Evolutionary conservation across 1,139 yeast species (phyloP).

Genomic region (Diutina scorzettiae): DNA sequence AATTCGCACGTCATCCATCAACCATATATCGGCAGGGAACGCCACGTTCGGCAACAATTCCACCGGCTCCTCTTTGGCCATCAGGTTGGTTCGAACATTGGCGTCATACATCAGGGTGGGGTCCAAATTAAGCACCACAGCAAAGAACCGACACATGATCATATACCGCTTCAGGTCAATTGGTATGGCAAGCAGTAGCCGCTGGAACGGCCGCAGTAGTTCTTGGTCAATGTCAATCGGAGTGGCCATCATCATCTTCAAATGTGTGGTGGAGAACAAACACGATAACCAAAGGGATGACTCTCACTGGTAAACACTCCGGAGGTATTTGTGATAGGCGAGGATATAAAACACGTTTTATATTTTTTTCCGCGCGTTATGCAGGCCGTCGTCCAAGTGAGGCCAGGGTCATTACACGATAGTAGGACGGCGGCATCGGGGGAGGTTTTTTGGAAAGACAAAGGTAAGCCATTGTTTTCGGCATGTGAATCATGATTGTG

Average conservation of each 20-base stretch:
- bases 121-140: conserved; percentile 1
- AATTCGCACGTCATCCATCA: conserved; percentile 20
- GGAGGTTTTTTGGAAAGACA: no score
- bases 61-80: not conserved
- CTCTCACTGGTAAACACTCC: no score
- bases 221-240: conserved; percentile 5
- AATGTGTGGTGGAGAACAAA: no score
- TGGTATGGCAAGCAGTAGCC: conserved; percentile 3
- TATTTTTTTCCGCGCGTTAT: no score
- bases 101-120: not conserved
- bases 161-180: conserved; percentile 5
- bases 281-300: no score
- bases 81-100: not conserved
- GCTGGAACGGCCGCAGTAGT: conserved; percentile 5
- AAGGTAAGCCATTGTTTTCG: no score
- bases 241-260: not conserved
- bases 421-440: no score
- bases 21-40: conserved; percentile 31
- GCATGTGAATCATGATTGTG: no score
- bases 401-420: no score
- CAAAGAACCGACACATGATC: conserved; percentile 4
- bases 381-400: no score
- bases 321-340: no score
- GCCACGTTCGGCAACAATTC: conserved; percentile 25
- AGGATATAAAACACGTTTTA: no score